Conservation (phyloP, 2,329 filamentous ascomycete genomes). For the Aureobasidium mangrovei region DNA sequence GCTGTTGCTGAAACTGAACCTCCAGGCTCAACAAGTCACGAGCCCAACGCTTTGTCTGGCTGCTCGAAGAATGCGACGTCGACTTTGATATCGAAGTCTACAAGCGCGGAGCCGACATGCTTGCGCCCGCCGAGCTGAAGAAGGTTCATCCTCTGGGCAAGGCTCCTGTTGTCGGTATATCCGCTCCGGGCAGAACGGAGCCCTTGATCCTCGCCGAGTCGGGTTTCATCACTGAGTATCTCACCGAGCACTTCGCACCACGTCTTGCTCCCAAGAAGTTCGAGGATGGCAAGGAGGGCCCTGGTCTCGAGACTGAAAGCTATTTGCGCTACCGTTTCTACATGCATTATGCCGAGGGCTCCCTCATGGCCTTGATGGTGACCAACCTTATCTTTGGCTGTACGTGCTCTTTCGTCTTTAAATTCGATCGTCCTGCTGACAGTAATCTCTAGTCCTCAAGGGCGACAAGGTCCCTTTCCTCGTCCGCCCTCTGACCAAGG, state of each 20-base stretch:
- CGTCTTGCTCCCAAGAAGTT: slow-evolving; percentile 46
- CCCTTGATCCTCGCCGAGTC: slow-evolving; percentile 69
- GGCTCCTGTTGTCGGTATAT: slow-evolving; percentile 66
- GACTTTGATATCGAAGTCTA: slow-evolving; percentile 73
- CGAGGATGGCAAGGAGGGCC: slow-evolving; percentile 43
- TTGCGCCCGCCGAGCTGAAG: slow-evolving; percentile 70
- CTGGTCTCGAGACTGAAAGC: slow-evolving; percentile 47
- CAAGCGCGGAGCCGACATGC: slow-evolving; percentile 54
- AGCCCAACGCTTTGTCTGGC: slow-evolving; percentile 74
- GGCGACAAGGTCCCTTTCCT: slow-evolving; percentile 52
- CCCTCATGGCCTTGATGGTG: slow-evolving; percentile 64
- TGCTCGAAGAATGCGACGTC: slow-evolving; percentile 72
- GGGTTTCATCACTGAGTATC: slow-evolving; percentile 71
- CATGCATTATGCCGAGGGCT: slow-evolving; percentile 81
- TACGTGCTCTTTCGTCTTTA: slow-evolving; percentile 26
- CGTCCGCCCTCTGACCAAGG: slow-evolving; percentile 53
- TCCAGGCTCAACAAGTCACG: slow-evolving; percentile 76
- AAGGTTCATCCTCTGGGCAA: slow-evolving; percentile 80
- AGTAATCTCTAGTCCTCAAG: slow-evolving; percentile 8
- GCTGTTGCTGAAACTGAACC: no score
- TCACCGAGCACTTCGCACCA: slow-evolving; percentile 57
- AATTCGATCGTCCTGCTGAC: not conserved
- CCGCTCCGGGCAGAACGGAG: slow-evolving; percentile 36
- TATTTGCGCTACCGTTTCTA: slow-evolving; percentile 58
- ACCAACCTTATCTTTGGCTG: slow-evolving; percentile 53